Percentiles rank a stretch among this genome's conserved stretches.
These are phyloP conservation scores for Alternaria sp. DNA, from an alignment of 2,329 filamentous ascomycete species.

Conservation along the genomic window DNA sequence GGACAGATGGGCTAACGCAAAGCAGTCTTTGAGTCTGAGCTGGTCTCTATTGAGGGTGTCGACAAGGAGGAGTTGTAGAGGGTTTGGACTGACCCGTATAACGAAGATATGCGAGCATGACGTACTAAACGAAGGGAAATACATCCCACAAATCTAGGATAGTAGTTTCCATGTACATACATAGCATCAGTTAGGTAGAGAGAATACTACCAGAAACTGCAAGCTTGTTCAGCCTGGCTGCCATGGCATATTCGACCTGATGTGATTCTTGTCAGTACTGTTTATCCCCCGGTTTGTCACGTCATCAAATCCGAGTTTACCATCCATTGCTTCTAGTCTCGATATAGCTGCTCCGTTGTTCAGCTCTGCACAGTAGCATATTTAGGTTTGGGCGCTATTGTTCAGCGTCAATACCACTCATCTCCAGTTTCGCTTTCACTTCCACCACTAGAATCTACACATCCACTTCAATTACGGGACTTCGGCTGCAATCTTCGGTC, in stretches of 20 bases:
- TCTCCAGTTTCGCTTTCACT: neutral
- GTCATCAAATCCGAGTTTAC: neutral
- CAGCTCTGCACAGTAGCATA: neutral
- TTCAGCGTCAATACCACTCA: neutral
- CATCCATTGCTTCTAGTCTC: neutral
- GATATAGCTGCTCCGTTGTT: neutral
- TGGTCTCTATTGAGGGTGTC: slow-evolving; percentile 83
- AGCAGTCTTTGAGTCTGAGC: slow-evolving; percentile 87
- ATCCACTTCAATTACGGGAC: neutral
- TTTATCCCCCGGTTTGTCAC: neutral
- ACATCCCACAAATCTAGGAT: neutral
- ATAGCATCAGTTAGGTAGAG: neutral
- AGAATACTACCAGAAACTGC: neutral
- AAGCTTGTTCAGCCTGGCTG: neutral
- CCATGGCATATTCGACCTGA: neutral
- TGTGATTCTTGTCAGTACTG: neutral
- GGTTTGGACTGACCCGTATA: neutral
- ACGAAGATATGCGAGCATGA: neutral
- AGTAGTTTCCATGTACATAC: neutral
- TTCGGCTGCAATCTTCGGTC: neutral
- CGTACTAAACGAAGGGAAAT: neutral
- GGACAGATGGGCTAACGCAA: slow-evolving; percentile 25
- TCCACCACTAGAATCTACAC: neutral
- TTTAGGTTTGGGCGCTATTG: neutral
- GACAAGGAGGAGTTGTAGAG: slow-evolving; percentile 49